phyloP scores from a whole-genome alignment of 139 green algal genomes.

The Ulvella scutata region DNA sequence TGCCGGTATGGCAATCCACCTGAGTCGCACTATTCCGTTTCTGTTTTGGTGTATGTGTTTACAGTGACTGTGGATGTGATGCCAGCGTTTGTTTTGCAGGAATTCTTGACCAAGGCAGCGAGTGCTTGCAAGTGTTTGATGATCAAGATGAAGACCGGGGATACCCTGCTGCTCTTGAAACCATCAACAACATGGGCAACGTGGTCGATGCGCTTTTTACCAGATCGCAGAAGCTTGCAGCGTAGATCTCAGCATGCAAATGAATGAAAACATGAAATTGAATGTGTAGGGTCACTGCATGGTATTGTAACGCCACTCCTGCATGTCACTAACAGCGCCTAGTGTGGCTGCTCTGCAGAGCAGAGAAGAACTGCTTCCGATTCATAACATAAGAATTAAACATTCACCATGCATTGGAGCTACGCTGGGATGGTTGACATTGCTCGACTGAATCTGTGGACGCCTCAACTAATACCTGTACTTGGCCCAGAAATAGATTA shows the following conservation, averaged over 20 bases:
- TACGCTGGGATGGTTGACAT: too few species aligned
- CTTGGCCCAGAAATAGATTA: not conserved
- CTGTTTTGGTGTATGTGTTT: slow-evolving; percentile 80
- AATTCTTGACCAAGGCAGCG: slow-evolving; percentile 81
- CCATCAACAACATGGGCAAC: slow-evolving; percentile 61
- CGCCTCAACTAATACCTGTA: too few species aligned
- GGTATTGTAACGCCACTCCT: too few species aligned
- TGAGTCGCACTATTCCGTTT: slow-evolving; percentile 48
- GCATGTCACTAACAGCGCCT: too few species aligned
- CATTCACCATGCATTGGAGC: too few species aligned
- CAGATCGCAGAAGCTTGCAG: slow-evolving; percentile 53
- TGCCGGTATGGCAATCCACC: slow-evolving; percentile 24
- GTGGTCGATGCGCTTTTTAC: slow-evolving; percentile 78
- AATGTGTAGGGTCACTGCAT: too few species aligned
- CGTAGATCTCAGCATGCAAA: not conserved
- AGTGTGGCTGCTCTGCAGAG: too few species aligned
- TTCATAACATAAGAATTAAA: too few species aligned
- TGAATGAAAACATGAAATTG: too few species aligned
- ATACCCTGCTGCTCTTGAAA: slow-evolving; percentile 63
- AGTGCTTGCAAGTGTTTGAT: slow-evolving; percentile 81
- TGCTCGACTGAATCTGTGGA: too few species aligned
- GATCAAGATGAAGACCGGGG: slow-evolving; percentile 45
- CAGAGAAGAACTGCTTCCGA: too few species aligned
- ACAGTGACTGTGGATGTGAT: slow-evolving; percentile 50
- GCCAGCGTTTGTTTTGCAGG: slow-evolving; percentile 79